Percentiles rank a stretch among this genome's conserved stretches.
These are phyloP conservation scores for Dactylorhiza incarnata DNA, from an alignment of 106 monocot genomes.

Conservation along the genomic window DNA sequence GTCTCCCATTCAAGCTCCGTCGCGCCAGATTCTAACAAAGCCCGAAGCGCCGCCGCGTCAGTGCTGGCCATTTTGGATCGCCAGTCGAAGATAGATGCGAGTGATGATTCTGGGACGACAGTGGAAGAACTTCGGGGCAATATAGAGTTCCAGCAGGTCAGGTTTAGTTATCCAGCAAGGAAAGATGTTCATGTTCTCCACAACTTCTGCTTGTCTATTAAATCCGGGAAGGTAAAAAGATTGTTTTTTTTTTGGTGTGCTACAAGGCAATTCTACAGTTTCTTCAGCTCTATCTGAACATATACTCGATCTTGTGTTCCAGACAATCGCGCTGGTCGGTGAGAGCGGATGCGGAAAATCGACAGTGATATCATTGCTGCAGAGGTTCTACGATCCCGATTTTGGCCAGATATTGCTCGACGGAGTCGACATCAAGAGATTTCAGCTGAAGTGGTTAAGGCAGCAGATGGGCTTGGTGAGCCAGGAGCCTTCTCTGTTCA, in stretches of 20 bases:
- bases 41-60: slow-evolving; percentile 6
- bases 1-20: slow-evolving; percentile 10
- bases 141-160: slow-evolving; percentile 12
- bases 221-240: slow-evolving; percentile 9
- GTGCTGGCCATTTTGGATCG: slow-evolving; percentile 9
- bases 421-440: slow-evolving; percentile 9
- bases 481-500: slow-evolving; percentile 13
- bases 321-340: slow-evolving; percentile 9
- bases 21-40: slow-evolving; percentile 13
- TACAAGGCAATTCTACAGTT: too few relatives aligned
- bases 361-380: slow-evolving; percentile 9
- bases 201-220: slow-evolving; percentile 5
- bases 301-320: not conserved
- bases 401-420: slow-evolving; percentile 6
- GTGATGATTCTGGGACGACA: slow-evolving; percentile 5
- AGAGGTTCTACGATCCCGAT: slow-evolving; percentile 16
- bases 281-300: not conserved
- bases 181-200: slow-evolving; percentile 8
- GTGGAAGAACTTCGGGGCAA: slow-evolving; percentile 5
- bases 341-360: slow-evolving; percentile 14
- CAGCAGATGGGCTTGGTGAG: slow-evolving; percentile 14
- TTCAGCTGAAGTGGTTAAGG: slow-evolving; percentile 10
- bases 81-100: slow-evolving; percentile 9
- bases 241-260: too few relatives aligned
- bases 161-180: slow-evolving; percentile 9